Evolutionary conservation across 345 rosid species (phyloP).

Genomic region (Gossypium herbaceum): DNA sequence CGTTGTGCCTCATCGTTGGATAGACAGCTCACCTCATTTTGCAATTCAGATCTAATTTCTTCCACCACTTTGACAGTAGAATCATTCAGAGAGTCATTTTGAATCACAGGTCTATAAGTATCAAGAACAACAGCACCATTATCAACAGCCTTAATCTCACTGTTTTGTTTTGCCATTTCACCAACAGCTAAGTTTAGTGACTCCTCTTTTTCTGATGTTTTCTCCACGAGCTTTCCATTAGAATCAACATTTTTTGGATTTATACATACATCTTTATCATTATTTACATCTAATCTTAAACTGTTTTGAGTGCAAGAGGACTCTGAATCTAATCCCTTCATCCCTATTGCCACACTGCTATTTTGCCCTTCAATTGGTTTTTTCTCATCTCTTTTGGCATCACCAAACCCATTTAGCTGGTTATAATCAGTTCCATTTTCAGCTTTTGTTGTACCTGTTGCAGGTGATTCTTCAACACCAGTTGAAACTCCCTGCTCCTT

Average conservation of each 20-base stretch:
- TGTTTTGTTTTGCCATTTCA: constrained; percentile 40
- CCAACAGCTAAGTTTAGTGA: constrained; percentile 32
- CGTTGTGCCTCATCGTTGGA: constrained; percentile 32
- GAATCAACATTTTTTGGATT: constrained; percentile 38
- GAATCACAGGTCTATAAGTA: constrained; percentile 24
- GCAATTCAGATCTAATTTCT: constrained; percentile 38
- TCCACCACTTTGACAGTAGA: constrained; percentile 41
- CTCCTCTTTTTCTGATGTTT: constrained; percentile 42
- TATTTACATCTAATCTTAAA: constrained; percentile 47
- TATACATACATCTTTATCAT: constrained; percentile 39
- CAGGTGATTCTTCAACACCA: constrained; percentile 33
- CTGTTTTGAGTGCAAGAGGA: constrained; percentile 58
- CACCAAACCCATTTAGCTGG: constrained; percentile 40
- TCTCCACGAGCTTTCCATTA: constrained; percentile 32
- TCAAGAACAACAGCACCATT: constrained; percentile 25
- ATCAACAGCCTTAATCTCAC: constrained; percentile 37
- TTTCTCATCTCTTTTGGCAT: constrained; percentile 35
- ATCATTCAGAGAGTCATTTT: constrained; percentile 27
- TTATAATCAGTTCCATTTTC: constrained; percentile 34
- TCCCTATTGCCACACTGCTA: constrained; percentile 34
- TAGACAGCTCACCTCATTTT: constrained; percentile 38
- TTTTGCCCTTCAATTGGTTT: constrained; percentile 37
- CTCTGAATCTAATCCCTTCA: constrained; percentile 54
- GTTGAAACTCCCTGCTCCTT: constrained; percentile 41
- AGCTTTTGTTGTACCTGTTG: constrained; percentile 29